Conservation (phyloP, 495 filamentous ascomycete species). For the Chaetomium cochliodes region DNA sequence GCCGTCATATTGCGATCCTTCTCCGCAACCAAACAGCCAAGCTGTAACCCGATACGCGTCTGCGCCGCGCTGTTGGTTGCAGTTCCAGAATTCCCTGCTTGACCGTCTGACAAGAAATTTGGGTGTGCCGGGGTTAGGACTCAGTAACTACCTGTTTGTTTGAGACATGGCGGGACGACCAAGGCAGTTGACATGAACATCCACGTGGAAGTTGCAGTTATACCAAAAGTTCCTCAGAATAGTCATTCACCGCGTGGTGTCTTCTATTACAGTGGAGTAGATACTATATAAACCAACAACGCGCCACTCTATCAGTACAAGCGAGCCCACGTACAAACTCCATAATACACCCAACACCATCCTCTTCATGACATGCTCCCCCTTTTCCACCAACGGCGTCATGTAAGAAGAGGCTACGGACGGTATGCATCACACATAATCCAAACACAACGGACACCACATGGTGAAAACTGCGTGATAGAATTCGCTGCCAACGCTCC, state of each 20-base stretch:
- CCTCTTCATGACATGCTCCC: neutral
- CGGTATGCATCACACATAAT: neutral
- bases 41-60: neutral
- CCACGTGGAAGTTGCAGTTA: too few species aligned
- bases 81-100: neutral
- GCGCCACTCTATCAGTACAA: neutral
- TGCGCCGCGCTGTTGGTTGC: constrained; percentile 6
- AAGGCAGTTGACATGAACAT: too few species aligned
- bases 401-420: neutral
- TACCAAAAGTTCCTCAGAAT: neutral
- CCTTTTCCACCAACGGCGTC: neutral
- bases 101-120: neutral
- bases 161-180: too few species aligned
- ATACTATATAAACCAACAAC: neutral
- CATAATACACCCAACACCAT: neutral
- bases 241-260: neutral
- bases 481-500: constrained; percentile 18
- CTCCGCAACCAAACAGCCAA: neutral
- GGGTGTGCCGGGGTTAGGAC: neutral
- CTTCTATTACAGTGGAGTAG: neutral
- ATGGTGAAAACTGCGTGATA: neutral
- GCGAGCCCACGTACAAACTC: neutral
- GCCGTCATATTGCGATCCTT: neutral
- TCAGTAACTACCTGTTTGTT: neutral
- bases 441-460: neutral